A percentile compares a stretch with the other conserved stretches of the same genome.
These are phyloP conservation scores for Cicer cuneatum DNA, from an alignment of 306 rosid genomes.

Conservation along the genomic window DNA sequence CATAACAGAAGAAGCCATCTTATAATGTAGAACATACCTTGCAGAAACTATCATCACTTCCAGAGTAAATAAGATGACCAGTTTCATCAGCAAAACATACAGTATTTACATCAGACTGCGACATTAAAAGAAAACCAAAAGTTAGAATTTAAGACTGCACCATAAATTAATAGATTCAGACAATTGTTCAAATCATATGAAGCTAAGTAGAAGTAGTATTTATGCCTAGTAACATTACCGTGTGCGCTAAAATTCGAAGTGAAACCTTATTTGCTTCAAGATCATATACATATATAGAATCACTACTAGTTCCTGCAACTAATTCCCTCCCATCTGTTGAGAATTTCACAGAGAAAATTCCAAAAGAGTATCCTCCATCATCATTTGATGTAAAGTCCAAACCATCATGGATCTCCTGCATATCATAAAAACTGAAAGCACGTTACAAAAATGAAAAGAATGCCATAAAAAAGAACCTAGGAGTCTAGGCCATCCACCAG, in stretches of 20 bases:
- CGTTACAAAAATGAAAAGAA: slow-evolving; percentile 37
- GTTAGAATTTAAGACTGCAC: slow-evolving; percentile 37
- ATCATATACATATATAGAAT: slow-evolving; percentile 88
- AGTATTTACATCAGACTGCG: slow-evolving; percentile 92
- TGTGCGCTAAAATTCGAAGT: slow-evolving; percentile 82
- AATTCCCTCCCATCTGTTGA: slow-evolving; percentile 91
- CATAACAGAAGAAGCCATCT: slow-evolving; percentile 32
- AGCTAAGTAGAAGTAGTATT: slow-evolving; percentile 34
- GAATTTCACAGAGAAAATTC: slow-evolving; percentile 84
- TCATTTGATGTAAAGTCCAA: slow-evolving; percentile 72
- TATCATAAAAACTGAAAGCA: slow-evolving; percentile 40
- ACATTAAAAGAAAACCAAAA: slow-evolving; percentile 41
- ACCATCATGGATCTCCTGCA: slow-evolving; percentile 91
- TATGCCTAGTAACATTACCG: slow-evolving; percentile 52
- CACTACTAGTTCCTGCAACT: slow-evolving; percentile 89
- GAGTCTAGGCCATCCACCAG: slow-evolving; percentile 27
- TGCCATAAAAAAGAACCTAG: background rate
- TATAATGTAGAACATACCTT: slow-evolving; percentile 63
- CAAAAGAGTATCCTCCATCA: slow-evolving; percentile 69
- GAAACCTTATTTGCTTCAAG: slow-evolving; percentile 84
- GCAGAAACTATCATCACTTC: slow-evolving; percentile 93
- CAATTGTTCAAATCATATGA: background rate
- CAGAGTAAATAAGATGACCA: slow-evolving; percentile 93
- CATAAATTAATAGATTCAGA: slow-evolving; percentile 33
- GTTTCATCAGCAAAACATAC: slow-evolving; percentile 95